These are phyloP conservation scores for Aspergillus phoenicis DNA, from an alignment of 2,329 filamentous ascomycete genomes.

Conservation along the genomic window DNA sequence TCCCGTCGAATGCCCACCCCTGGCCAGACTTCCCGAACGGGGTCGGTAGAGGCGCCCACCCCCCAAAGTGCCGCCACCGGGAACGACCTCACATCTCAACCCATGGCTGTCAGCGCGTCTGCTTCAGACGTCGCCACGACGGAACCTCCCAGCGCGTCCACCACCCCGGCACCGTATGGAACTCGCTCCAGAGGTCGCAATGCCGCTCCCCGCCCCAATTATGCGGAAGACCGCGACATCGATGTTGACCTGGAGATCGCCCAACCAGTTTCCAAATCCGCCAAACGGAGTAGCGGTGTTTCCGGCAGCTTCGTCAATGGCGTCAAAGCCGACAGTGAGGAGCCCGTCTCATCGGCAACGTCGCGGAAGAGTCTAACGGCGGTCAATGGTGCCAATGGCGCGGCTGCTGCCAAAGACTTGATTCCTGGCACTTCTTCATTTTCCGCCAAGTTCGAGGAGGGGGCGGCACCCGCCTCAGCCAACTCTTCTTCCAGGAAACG, in stretches of 20 bases:
- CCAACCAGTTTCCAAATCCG: constrained; percentile 33
- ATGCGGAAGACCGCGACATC: constrained; percentile 89
- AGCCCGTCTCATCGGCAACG: constrained; percentile 38
- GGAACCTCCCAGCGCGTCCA: constrained; percentile 46
- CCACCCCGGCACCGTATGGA: constrained; percentile 73
- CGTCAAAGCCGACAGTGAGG: constrained; percentile 42
- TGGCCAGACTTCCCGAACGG: constrained; percentile 41
- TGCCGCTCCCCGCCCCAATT: constrained; percentile 82
- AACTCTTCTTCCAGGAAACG: constrained; percentile 70
- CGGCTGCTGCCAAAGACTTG: constrained; percentile 43
- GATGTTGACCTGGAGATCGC: constrained; percentile 81
- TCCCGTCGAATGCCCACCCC: constrained; percentile 26
- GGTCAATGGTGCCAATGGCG: constrained; percentile 34
- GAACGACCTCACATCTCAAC: constrained; percentile 43
- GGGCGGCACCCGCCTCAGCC: not conserved
- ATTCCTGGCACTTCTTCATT: constrained; percentile 64
- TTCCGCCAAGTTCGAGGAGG: constrained; percentile 51
- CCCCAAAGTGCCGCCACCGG: constrained; percentile 27
- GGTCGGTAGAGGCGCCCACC: constrained; percentile 25
- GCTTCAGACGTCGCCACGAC: constrained; percentile 38
- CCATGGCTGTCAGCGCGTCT: constrained; percentile 49
- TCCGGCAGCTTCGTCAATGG: constrained; percentile 33
- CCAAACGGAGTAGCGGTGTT: constrained; percentile 34
- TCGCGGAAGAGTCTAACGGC: constrained; percentile 45
- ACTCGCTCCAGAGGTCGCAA: constrained; percentile 90